Evolutionary conservation across 2,329 filamentous ascomycete species (phyloP).

Genomic region (Monosporascus sp.): DNA sequence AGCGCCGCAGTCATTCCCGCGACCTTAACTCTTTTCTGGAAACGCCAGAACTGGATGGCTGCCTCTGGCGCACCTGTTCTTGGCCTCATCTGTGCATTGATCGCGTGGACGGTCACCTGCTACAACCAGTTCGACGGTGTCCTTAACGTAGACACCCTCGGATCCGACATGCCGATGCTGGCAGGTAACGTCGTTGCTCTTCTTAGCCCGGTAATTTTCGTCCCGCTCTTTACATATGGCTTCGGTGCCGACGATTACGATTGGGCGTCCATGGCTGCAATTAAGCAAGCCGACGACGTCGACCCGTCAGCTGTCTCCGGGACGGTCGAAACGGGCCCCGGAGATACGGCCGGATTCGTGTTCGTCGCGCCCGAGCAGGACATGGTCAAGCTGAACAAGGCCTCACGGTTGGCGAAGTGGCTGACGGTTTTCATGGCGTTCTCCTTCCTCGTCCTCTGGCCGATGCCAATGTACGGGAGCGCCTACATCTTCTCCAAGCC

Average conservation of each 20-base stretch:
- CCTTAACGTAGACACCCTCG: conserved; percentile 66
- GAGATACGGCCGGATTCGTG: background rate
- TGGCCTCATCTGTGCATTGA: conserved; percentile 60
- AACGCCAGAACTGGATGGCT: conserved; percentile 46
- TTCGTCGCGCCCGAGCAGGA: conserved; percentile 5
- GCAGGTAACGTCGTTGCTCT: conserved; percentile 57
- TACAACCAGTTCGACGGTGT: conserved; percentile 58
- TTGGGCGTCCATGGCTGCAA: conserved; percentile 21
- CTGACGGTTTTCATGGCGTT: conserved; percentile 58
- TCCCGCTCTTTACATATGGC: conserved; percentile 6
- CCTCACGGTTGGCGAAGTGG: conserved; percentile 6
- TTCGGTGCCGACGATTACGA: conserved; percentile 10
- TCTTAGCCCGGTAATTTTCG: conserved; percentile 14
- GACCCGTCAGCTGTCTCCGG: background rate
- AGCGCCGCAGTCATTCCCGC: conserved; percentile 76
- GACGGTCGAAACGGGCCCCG: conserved; percentile 39
- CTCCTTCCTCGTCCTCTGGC: conserved; percentile 31
- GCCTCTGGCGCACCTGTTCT: conserved; percentile 57
- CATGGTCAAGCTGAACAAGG: conserved; percentile 5
- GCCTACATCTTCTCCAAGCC: conserved; percentile 27
- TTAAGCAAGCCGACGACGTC: conserved; percentile 8
- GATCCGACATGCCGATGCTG: conserved; percentile 79
- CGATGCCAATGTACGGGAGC: conserved; percentile 24
- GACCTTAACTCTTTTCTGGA: conserved; percentile 72
- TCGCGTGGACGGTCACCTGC: conserved; percentile 72